Base-by-base conservation (phyloP, 2,329 filamentous ascomycete species). In the Fusarium sp. region DNA sequence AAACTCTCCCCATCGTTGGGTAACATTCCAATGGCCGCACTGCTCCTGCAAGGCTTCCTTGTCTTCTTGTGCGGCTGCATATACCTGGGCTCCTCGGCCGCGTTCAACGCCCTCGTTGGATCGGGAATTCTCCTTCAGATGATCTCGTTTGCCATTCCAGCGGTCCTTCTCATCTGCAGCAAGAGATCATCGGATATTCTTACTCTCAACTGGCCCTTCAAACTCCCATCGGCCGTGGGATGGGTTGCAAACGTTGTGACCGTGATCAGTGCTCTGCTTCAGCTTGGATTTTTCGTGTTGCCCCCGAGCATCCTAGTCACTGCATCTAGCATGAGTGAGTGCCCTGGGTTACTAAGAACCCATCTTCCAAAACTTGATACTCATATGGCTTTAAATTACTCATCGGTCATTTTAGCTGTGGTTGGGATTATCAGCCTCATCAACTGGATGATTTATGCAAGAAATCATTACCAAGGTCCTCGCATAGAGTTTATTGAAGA, bases 71-170 rank as follows among this genome's bases (percentile, higher is more conserved):
- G 61, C 27, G 63, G 69, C 20, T 71, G 57, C 35, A 33, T 69
- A 14, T 71, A 71, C 45, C 38, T 71, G 20, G 69, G 63, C 9
- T 69, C 69, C 5, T 69, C 38, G 9, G 27, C 66, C n/a, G 69
- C 69, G n/a, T 71, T 71, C 56, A 71, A 71, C 20, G 66, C 63
- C 52, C 63, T 69, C 57, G 63, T 71, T 20, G 38, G 58, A 16
- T 59, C 69, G 5, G 18, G 20, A 4, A 18, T 56, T 18, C 18
- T 56, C 8, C 27, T 33, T 5, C 52, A 56, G n/a, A 22, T 33
- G 25, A n/a, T 31, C 8, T 20, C 16, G 10, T 72, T 72, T 57
- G 69, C 66, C 6, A 63, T 72, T 35, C 66, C 69, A 11, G 67
- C 69, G 10, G 66, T 36, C 4, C 56, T 66, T 4, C 42, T 69